Evolutionary conservation across 225 moss, liverwort and hornwort genomes (phyloP).

Genomic region (Antitrichia curtipendula): DNA sequence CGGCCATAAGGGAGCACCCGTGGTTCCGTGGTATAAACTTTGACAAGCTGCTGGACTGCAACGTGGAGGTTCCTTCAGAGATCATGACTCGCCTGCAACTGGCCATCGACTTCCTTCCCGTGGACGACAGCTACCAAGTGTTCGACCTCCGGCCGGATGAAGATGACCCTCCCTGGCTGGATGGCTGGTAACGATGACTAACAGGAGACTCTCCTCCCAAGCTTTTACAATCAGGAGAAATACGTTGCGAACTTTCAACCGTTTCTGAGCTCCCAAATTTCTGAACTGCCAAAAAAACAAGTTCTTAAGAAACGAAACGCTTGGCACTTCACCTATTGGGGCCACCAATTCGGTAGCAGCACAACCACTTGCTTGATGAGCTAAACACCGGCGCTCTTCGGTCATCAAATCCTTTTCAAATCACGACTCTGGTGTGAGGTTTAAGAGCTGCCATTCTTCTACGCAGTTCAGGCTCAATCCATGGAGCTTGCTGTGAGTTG

Average conservation of each 20-base stretch:
- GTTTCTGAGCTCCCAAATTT: neutral
- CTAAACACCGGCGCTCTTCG: neutral
- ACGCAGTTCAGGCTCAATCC: neutral
- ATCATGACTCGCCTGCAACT: slow-evolving; percentile 33
- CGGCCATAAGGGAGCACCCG: slow-evolving; percentile 20
- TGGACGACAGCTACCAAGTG: slow-evolving; percentile 52
- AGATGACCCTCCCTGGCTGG: slow-evolving; percentile 49
- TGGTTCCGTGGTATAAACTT: slow-evolving; percentile 35
- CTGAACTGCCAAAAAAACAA: neutral
- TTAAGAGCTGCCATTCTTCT: neutral
- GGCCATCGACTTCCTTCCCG: slow-evolving; percentile 36
- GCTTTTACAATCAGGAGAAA: neutral
- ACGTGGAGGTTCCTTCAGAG: slow-evolving; percentile 16
- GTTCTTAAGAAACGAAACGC: neutral
- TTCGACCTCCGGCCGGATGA: slow-evolving; percentile 49
- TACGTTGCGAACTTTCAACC: neutral
- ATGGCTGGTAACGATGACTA: slow-evolving; percentile 26
- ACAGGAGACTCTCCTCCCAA: neutral
- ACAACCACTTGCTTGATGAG: neutral
- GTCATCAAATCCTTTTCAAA: neutral
- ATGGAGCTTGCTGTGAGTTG: neutral
- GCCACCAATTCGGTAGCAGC: neutral
- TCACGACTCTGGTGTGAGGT: neutral
- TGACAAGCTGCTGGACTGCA: slow-evolving; percentile 32
- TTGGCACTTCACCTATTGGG: neutral